A percentile compares a stretch with the other conserved stretches of the same genome.
Evolutionary conservation across 2,329 filamentous ascomycete species (phyloP).

Genomic region (Trichoderma semiorbis): DNA sequence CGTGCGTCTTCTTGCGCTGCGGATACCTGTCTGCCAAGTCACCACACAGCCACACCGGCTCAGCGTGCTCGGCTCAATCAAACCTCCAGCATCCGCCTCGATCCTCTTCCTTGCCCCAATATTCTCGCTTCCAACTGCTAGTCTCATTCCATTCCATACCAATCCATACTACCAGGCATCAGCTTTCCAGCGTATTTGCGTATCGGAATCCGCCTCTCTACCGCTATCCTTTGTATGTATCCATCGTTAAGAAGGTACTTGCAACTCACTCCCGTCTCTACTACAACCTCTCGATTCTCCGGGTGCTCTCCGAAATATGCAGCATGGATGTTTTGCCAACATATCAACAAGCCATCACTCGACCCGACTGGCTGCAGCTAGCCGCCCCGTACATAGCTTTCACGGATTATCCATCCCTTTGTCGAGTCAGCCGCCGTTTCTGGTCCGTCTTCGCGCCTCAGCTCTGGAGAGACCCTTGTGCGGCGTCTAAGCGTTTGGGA

Average conservation of each 20-base stretch:
- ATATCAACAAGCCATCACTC: constrained; percentile 48
- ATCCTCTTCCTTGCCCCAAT: background rate
- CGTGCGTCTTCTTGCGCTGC: background rate
- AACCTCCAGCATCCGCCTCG: background rate
- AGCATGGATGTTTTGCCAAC: constrained; percentile 42
- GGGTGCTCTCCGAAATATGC: constrained; percentile 23
- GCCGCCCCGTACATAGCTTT: constrained; percentile 43
- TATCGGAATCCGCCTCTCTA: background rate
- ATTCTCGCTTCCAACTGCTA: background rate
- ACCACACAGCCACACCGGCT: background rate
- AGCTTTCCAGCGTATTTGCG: background rate
- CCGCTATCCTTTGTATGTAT: background rate
- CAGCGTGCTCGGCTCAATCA: background rate
- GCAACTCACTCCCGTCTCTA: background rate
- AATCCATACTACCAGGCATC: background rate
- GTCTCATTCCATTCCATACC: background rate
- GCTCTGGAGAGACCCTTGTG: constrained; percentile 51
- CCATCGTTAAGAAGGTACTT: background rate
- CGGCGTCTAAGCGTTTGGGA: constrained; percentile 36
- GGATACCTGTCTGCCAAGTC: background rate
- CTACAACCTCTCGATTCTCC: background rate
- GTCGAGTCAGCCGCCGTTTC: constrained; percentile 47
- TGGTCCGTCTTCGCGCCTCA: constrained; percentile 48
- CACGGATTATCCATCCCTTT: constrained; percentile 44
- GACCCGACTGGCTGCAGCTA: constrained; percentile 47